Percentiles rank a stretch among this genome's conserved stretches.
phyloP scores from a whole-genome alignment of 164 flowering plant genomes.

The Paratinospora sagittata region DNA sequence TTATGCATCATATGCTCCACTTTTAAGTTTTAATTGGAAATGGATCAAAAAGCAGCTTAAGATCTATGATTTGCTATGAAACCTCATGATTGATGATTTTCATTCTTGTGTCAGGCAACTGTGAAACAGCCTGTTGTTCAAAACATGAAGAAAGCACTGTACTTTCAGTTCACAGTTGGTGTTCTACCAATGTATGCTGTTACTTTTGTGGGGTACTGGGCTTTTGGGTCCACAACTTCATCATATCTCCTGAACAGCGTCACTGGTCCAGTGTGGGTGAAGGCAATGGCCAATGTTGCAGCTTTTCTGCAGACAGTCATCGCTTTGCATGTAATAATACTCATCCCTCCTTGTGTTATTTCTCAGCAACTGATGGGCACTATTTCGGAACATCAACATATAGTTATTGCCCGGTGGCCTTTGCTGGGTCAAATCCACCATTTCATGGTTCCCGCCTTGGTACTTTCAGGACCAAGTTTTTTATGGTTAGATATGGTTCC shows the following conservation, averaged over 20 bases:
- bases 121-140: slow-evolving; percentile 64
- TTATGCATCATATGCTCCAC: neutral
- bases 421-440: neutral
- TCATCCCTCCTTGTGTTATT: slow-evolving; percentile 8
- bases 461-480: neutral
- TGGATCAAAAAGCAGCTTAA: neutral
- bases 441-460: neutral
- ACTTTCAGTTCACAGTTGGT: slow-evolving; percentile 72
- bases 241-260: slow-evolving; percentile 71
- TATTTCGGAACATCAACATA: neutral
- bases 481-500: neutral
- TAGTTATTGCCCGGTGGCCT: neutral
- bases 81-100: neutral
- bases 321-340: slow-evolving; percentile 61
- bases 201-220: slow-evolving; percentile 83
- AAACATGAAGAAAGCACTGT: slow-evolving; percentile 80
- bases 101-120: slow-evolving; percentile 55
- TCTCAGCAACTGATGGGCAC: neutral
- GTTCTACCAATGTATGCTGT: slow-evolving; percentile 64
- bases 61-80: neutral
- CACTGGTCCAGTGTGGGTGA: slow-evolving; percentile 75
- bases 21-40: neutral
- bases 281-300: slow-evolving; percentile 52
- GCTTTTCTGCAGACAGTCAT: slow-evolving; percentile 82
- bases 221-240: slow-evolving; percentile 66